Conservation (phyloP, 148 eudicot species). For the Persicaria maculosa region DNA sequence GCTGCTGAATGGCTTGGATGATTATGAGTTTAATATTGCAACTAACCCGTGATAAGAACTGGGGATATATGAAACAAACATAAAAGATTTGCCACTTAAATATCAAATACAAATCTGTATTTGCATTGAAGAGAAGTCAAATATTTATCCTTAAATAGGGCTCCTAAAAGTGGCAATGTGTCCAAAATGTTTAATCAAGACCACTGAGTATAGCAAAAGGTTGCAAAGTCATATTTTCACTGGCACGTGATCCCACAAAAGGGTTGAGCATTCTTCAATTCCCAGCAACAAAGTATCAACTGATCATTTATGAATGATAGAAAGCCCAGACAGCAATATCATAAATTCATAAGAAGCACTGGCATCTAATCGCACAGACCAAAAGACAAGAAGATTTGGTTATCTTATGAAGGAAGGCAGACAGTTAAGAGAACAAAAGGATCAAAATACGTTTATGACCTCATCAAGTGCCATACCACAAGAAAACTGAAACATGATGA, state of each 20-base stretch:
- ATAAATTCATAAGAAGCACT: constrained; percentile 3
- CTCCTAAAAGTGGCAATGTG: neutral
- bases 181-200: neutral
- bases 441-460: neutral
- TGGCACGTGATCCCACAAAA: neutral
- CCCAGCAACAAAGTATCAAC: neutral
- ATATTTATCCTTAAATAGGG: neutral
- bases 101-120: neutral
- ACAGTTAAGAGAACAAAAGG: neutral
- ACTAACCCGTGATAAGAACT: neutral
- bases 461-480: neutral
- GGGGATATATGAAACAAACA: neutral
- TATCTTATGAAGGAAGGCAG: neutral
- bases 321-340: neutral
- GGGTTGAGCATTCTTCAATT: neutral
- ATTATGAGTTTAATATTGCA: neutral
- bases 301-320: neutral
- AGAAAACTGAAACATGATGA: neutral
- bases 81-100: neutral
- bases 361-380: neutral
- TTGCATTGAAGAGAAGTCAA: constrained; percentile 1
- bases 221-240: neutral
- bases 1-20: neutral
- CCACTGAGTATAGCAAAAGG: neutral
- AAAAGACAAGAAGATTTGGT: neutral